Base-by-base conservation (phyloP, 2,329 filamentous ascomycete species). In the Curvularia lunata region DNA sequence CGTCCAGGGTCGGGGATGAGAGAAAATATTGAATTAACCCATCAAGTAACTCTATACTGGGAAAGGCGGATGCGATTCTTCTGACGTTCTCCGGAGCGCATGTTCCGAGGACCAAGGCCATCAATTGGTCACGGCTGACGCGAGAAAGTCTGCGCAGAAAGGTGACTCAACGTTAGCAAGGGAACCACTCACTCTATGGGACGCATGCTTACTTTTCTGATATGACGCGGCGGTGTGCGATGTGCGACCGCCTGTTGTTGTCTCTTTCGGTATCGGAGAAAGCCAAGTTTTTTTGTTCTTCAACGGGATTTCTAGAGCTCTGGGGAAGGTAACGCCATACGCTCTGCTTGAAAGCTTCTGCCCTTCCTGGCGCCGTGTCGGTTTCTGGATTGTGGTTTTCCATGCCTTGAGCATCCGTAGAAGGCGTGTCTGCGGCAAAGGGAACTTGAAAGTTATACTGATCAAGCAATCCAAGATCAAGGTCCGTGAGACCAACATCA, bases 61-160 rank as follows among this genome's bases (percentile, higher is more conserved):
- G 86, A 61, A 90, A 90, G 0, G 86, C 87, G 1, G 81, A 83
- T 18, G 83, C 85, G 19, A 86, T 84, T 48, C 79, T 82, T 58
- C 63, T 64, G 70, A 82, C 74, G 75, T 82, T 76, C 74, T 83
- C 66, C 2, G 77, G 76, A 46, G 82, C 83, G 64, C 84, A 88
- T 4, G 83, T 86, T 48, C 82, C 81, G 34, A 91, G 76, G 1
- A 91, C 84, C 56, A 90, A 81, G 10, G 84, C 86, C 54, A 91
- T 77, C 1, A 90, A 82, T 46, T 82, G 83, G 71, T 91, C 89
- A 28, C 80, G 75, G 19, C 77, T 77, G 2, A 74, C 76, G 42
- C 76, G 75, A 18, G 75, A 71, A 3, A 82, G 41, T 54, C 55
- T 58, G 32, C 10, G 13, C n/a, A 16, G 2, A 48, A 19, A 3